Conservation (phyloP, 179 eudicot genomes). For the Gypsophila paniculata region DNA sequence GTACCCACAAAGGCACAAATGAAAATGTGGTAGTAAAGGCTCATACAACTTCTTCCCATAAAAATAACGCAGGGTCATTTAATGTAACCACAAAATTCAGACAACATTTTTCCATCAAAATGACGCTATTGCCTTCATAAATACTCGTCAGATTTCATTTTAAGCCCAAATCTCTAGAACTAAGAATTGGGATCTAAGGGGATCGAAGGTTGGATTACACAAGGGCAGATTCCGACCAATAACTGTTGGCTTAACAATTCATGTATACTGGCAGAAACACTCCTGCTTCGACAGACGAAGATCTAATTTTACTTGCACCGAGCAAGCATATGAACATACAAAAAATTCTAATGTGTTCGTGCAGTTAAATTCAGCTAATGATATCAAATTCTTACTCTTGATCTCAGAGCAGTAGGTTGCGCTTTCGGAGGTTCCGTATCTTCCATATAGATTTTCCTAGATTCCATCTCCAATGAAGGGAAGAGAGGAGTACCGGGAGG, state of each 20-base stretch:
- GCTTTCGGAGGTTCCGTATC: conserved; percentile 71
- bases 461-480: conserved; percentile 88
- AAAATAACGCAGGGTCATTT: too few species aligned
- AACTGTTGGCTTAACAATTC: background rate
- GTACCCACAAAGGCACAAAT: background rate
- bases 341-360: background rate
- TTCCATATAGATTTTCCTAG: conserved; percentile 60
- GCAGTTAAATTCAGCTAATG: conserved; percentile 9
- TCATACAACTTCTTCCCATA: too few species aligned
- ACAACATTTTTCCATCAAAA: background rate
- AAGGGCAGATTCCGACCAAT: background rate
- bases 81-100: background rate
- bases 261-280: background rate
- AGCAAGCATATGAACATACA: background rate
- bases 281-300: background rate
- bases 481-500: conserved; percentile 99
- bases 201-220: background rate
- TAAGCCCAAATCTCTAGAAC: background rate
- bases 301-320: conserved; percentile 7
- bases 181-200: background rate
- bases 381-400: conserved; percentile 62
- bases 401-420: conserved; percentile 69
- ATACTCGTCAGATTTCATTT: background rate
- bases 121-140: background rate
- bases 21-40: background rate